A percentile compares a stretch with the other conserved stretches of the same genome.
phyloP scores from a whole-genome alignment of 352 stramenopile species.

The Globisporangium ultimum region DNA sequence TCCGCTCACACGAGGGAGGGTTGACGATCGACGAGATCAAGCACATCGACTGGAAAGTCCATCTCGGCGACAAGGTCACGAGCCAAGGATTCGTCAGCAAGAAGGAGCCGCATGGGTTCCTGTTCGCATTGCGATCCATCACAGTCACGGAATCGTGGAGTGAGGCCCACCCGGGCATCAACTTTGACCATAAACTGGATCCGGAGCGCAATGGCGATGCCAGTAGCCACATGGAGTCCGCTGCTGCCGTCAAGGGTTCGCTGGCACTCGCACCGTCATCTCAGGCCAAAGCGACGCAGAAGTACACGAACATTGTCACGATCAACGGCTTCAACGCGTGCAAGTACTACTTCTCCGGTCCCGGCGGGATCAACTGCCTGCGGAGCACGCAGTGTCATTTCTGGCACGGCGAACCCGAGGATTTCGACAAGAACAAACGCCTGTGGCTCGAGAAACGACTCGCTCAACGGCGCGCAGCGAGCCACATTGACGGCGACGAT shows the following conservation, averaged over 20 bases:
- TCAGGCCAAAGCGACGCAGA: conserved; percentile 37
- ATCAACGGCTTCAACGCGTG: conserved; percentile 77
- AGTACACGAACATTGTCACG: conserved; percentile 85
- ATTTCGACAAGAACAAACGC: conserved; percentile 64
- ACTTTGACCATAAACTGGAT: conserved; percentile 50
- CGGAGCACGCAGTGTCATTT: conserved; percentile 76
- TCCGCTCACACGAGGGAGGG: conserved; percentile 51
- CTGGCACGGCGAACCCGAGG: conserved; percentile 59
- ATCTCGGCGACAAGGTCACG: conserved; percentile 64
- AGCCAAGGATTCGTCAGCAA: conserved; percentile 34
- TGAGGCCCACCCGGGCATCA: conserved; percentile 34
- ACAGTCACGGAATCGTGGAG: conserved; percentile 61
- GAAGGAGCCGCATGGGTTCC: conserved; percentile 43
- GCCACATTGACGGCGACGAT: conserved; percentile 54
- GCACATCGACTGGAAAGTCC: conserved; percentile 78
- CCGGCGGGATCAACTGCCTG: conserved; percentile 51
- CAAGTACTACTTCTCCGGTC: conserved; percentile 85
- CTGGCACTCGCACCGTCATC: conserved; percentile 44
- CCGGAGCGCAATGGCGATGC: neutral
- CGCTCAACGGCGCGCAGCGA: conserved; percentile 49
- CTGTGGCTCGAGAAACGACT: conserved; percentile 68
- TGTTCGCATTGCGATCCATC: conserved; percentile 51
- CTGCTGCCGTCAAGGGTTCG: conserved; percentile 31
- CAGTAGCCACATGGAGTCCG: neutral
- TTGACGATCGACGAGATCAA: conserved; percentile 62